Conservation (phyloP, 306 rosid genomes). For the Nissolia schottii region DNA sequence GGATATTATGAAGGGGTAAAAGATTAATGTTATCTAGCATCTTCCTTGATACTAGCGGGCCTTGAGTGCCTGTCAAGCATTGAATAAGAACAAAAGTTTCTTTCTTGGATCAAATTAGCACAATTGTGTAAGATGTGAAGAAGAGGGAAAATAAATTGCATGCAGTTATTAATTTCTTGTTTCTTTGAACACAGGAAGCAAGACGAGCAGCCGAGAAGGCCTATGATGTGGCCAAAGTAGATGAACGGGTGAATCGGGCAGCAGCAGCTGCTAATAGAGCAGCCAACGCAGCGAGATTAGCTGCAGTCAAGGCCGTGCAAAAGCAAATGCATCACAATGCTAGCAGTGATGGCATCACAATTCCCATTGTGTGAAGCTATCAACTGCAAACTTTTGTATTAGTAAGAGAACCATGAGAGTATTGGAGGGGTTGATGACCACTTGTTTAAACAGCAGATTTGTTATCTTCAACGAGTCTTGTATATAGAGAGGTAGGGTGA, state of each 20-base stretch:
- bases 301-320: constrained; percentile 92
- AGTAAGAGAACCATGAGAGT: constrained; percentile 11
- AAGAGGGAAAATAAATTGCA: neutral
- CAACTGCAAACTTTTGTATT: constrained; percentile 6
- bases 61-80: too few species aligned
- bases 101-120: neutral
- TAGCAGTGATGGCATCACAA: constrained; percentile 43
- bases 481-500: too few species aligned
- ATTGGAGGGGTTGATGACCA: constrained; percentile 18
- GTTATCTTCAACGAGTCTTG: too few species aligned
- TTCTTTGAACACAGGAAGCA: constrained; percentile 65
- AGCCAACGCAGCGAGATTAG: constrained; percentile 96
- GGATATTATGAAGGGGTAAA: neutral
- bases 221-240: constrained; percentile 78
- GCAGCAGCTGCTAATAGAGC: constrained; percentile 88
- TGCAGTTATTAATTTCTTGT: neutral
- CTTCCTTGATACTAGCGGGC: neutral
- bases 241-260: constrained; percentile 88
- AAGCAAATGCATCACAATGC: constrained; percentile 64
- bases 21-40: neutral
- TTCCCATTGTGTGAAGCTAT: constrained; percentile 49
- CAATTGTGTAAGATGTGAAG: neutral
- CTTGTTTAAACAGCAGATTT: neutral
- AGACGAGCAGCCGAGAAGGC: constrained; percentile 85
- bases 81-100: too few species aligned